Evolutionary conservation across 768 basidiomycete species (phyloP).

Genomic region (Boletus sp.): DNA sequence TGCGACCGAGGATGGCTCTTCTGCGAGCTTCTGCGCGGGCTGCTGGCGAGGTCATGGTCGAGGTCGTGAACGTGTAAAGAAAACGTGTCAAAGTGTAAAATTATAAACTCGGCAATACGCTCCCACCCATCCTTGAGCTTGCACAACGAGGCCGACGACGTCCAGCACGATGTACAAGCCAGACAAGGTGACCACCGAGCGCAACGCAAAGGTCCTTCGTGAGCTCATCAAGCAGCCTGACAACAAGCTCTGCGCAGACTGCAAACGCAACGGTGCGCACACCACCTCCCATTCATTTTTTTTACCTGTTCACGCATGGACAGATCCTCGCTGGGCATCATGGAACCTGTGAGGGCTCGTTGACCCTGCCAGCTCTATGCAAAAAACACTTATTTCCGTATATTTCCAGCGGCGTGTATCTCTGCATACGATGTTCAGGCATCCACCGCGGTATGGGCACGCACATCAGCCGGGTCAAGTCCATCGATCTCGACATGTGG

Average conservation of each 20-base stretch:
- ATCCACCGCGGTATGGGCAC: constrained; percentile 98
- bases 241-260: constrained; percentile 95
- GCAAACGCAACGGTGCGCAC: constrained; percentile 89
- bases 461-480: constrained; percentile 96
- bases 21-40: constrained; percentile 75
- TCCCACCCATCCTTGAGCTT: background rate
- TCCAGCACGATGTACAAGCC: constrained; percentile 46
- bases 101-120: background rate
- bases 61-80: background rate
- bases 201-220: constrained; percentile 72
- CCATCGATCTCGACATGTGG: constrained; percentile 97
- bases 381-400: background rate
- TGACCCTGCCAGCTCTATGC: background rate
- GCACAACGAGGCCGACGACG: no score
- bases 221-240: constrained; percentile 87
- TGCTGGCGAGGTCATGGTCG: constrained; percentile 45
- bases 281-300: background rate
- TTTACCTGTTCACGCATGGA: background rate
- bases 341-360: constrained; percentile 78
- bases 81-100: constrained; percentile 6
- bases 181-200: constrained; percentile 85
- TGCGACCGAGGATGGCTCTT: constrained; percentile 72
- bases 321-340: constrained; percentile 97
- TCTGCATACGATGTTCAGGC: constrained; percentile 97
- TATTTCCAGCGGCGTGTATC: constrained; percentile 73